Conservation (phyloP, 345 rosid genomes). For the Lepidium aucheri region DNA sequence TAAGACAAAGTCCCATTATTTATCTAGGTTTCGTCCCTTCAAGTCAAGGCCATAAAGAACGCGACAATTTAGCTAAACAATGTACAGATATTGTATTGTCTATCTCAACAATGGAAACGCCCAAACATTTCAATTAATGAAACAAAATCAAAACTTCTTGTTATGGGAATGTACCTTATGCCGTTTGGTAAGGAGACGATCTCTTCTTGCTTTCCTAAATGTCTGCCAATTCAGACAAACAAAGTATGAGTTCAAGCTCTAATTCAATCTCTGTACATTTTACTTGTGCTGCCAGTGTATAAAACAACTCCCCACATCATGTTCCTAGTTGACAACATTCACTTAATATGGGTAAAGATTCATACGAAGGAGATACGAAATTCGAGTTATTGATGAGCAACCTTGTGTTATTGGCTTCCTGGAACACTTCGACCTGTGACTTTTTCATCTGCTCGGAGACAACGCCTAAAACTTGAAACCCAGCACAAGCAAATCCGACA, state of each 20-base stretch:
- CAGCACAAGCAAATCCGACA: conserved; percentile 74
- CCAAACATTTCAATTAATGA: not conserved
- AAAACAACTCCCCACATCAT: too few species aligned
- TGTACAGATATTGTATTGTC: not conserved
- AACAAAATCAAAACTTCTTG: not conserved
- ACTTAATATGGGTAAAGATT: not conserved
- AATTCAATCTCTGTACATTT: not conserved
- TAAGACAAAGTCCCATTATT: too few species aligned
- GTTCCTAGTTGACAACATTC: not conserved
- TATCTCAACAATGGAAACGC: not conserved
- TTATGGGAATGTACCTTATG: conserved; percentile 42
- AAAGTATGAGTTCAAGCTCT: not conserved
- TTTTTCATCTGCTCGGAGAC: conserved; percentile 75
- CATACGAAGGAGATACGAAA: too few species aligned
- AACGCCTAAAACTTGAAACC: conserved; percentile 51
- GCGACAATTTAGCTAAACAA: not conserved
- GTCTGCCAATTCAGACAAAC: conserved; percentile 32
- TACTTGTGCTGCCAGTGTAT: not conserved
- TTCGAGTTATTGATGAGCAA: not conserved
- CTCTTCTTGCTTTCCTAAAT: conserved; percentile 55
- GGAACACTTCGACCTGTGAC: conserved; percentile 50
- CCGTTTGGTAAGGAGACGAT: conserved; percentile 60
- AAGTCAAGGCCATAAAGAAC: not conserved
- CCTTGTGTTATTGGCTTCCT: conserved; percentile 64
- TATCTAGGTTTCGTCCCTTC: too few species aligned